A percentile compares a stretch with the other conserved stretches of the same genome.
phyloP scores from a whole-genome alignment of 331 rosid species.

The Stylosanthes scabra region DNA sequence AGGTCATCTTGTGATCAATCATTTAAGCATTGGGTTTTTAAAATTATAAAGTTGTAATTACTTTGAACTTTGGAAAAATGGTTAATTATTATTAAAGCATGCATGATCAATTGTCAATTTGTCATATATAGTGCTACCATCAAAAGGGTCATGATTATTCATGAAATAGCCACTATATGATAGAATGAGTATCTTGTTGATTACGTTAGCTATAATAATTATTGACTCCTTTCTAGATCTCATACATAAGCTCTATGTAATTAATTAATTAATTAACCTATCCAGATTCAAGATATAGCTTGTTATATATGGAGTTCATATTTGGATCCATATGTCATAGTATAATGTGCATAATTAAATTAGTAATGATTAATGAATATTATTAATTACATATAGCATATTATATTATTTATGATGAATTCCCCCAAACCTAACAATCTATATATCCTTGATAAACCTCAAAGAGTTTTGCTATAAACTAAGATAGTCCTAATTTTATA shows the following conservation, averaged over 20 bases:
- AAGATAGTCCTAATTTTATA: neutral
- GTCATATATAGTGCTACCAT: neutral
- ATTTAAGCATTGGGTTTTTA: conserved; percentile 2
- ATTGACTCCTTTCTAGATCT: neutral
- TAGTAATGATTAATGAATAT: too few relatives aligned
- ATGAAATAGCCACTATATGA: conserved; percentile 1
- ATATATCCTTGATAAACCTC: neutral
- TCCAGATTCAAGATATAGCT: too few relatives aligned
- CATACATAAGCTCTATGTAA: too few relatives aligned
- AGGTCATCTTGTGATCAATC: conserved; percentile 16
- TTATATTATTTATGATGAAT: conserved; percentile 1
- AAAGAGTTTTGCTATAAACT: neutral
- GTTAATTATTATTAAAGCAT: too few relatives aligned
- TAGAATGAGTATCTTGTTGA: neutral
- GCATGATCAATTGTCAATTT: neutral
- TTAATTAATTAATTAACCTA: too few relatives aligned
- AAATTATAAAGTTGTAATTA: neutral
- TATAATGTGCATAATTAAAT: too few relatives aligned
- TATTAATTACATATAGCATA: neutral
- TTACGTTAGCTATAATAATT: neutral
- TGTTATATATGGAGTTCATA: too few relatives aligned
- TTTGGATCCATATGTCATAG: too few relatives aligned
- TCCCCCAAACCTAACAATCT: neutral
- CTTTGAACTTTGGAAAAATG: neutral
- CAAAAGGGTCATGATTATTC: neutral